Base-by-base conservation (phyloP, 768 basidiomycete genomes). In the Mycena alexandri region DNA sequence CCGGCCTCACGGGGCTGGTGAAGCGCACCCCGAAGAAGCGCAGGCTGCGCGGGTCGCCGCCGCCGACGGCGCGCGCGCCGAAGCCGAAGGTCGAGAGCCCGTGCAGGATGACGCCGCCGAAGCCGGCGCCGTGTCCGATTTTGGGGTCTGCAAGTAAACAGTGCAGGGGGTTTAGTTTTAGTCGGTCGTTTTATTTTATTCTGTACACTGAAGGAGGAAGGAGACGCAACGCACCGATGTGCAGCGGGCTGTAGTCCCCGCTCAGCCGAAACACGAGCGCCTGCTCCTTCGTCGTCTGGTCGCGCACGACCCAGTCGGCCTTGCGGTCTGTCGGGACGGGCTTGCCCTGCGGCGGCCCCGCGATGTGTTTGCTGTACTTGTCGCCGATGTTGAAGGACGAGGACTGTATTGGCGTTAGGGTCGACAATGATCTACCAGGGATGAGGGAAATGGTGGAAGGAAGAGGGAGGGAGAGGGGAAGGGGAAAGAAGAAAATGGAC, bases 101-200 rank as follows among this genome's bases (percentile, higher is more conserved):
- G 74, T 96, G 94, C 3, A 96, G 85, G 72, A 96, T 95, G 42
- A 91, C 88, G 53, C 90, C 94, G 3, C 93, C 93, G 73, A 96
- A 95, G 13, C 93, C 93, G 19, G 89, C 83, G 10, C 82, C 83
- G 69, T 88, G 76, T n/a, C 93, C 94, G 43, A 93, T 87, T 16
- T 73, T 76, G 1, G 94, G 93, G 80, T 95, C 94, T 92, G n/a
- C n/a, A n/a, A n/a, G n/a, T n/a, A n/a, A n/a, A n/a, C n/a, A 24
- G 29, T 8, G 6, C 19, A 33, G 29, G n/a, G n/a, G n/a, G n/a
- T n/a, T n/a, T n/a, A n/a, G n/a, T n/a, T n/a, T n/a, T n/a, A 52
- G 51, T 11, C 24, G 25, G 11, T 14, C 6, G 8, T 22, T 21
- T 16, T 51, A n/a, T n/a, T n/a, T n/a, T n/a, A n/a, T n/a, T n/a